Base-by-base conservation (phyloP, 2,329 filamentous ascomycete species). In the Setomelanomma holmii region DNA sequence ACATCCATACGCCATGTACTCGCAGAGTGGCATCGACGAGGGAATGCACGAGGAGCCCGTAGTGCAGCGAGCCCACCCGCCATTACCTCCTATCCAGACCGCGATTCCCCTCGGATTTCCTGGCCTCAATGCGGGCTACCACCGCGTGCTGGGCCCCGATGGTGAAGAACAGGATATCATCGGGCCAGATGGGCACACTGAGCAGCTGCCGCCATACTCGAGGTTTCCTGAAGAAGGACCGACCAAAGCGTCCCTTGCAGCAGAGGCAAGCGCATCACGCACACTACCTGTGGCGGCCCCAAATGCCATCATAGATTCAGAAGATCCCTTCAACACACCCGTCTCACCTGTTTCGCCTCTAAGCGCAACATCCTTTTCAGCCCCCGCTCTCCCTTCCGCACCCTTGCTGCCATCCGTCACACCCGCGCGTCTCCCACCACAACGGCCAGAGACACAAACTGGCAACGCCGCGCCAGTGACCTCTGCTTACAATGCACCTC, bases 121-220 rank as follows among this genome's bases (percentile, higher is more conserved):
- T 5, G 88, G 88, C 5, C 77, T 86, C 30, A 80, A 80, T 5
- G 84, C 83, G 53, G 78, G 82, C 48, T 96, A 92, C 64, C 89
- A 88, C 66, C 81, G 89, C 56, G 86, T 88, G 45, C 75, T 91
- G 45, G 90, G 89, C 0, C 88, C 90, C 0, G 89, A 92, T 50
- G 91, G 91, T 45, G 91, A 96, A 75, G 93, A 96, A 63, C 91
- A 89, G 40, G 92, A 93, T 70, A 85, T 97, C 47, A 88, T 97
- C 45, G 92, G 92, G 1, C 90, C 89, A 0, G 86, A 96, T 66
- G 93, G 93, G 1, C 92, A 97, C 69, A 88, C 89, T 1, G 93
- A 98, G 74, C 91, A 96, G 72, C 79, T 97, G 16, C 93, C 93
- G 11, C 93, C 93, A 0, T 98, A 98, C 70, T 90, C 91, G 12